Evolutionary conservation across 305 asterid genomes (phyloP), one percentile per base, ranked within the genome.

Genomic region (Striga hermonthica): DNA sequence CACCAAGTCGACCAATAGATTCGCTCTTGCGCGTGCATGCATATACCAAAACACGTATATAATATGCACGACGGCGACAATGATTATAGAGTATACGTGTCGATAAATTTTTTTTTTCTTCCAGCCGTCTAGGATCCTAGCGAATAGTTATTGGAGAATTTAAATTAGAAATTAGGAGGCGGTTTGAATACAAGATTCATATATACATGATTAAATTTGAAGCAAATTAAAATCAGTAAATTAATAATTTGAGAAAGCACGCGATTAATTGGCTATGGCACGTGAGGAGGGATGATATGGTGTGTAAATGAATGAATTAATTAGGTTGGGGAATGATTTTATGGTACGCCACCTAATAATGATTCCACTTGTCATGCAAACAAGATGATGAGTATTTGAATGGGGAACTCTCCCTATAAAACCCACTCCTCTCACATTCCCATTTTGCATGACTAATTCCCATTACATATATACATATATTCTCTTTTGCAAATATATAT

Each of bases 301-400:
- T 31, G 59, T 22, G 43, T 16, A 38, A 37, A 37, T 66, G 4
- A 13, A 9, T 9, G 6, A 5, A 11, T n/a, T 48, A 13, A 1
- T 50, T 50, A 50, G 58, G 68, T 67, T 63, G 77, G 73, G 71
- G 80, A 84, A 75, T 81, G 89, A 80, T 79, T 69, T 72, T 75
- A 71, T 74, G 74, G 80, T 81, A 86, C 82, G 81, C 85, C 76
- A 88, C 88, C 86, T 86, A 78, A 78, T 71, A 50, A 72, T 72
- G 41, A 64, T 66, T 72, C 81, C 84, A 79, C 80, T 57, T 74
- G 85, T 82, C 94, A 88, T 81, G 89, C 90, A 78, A 80, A 74
- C 43, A 57, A 59, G 60, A 84, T 78, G 83, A 82, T 78, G 83
- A 82, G 67, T 22, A 22, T 22, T 78, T 71, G 57, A n/a, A 69